Evolutionary conservation across 805 yeast species (phyloP).

Genomic region (Saccharomycopsis lassenensis): DNA sequence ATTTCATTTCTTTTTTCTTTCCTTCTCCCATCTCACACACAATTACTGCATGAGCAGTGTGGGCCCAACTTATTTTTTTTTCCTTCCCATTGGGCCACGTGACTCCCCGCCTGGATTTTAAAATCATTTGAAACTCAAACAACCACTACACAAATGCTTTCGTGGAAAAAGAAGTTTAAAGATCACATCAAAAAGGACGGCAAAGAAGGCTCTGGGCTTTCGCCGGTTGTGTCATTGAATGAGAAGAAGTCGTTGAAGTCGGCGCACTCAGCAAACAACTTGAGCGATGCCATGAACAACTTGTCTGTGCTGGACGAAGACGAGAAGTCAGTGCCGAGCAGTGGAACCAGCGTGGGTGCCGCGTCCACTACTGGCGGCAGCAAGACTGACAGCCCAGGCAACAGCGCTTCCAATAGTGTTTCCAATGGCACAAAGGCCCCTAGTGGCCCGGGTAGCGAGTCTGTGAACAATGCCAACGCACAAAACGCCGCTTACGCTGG

Average conservation of each 20-base stretch:
- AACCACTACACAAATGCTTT: conserved; percentile 11
- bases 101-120: too few relatives aligned
- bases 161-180: conserved; percentile 18
- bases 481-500: background rate
- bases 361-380: background rate
- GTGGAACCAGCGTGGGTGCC: background rate
- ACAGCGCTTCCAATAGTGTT: background rate
- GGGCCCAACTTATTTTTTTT: too few relatives aligned
- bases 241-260: conserved; percentile 1
- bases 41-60: too few relatives aligned
- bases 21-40: too few relatives aligned
- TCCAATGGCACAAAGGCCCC: background rate
- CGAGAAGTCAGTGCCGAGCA: background rate
- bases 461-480: background rate
- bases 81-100: too few relatives aligned
- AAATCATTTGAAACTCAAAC: too few relatives aligned
- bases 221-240: conserved; percentile 10
- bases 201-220: conserved; percentile 5
- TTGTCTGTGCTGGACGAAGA: conserved; percentile 6
- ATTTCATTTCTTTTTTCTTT: too few relatives aligned
- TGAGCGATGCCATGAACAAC: conserved; percentile 10
- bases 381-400: background rate
- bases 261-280: conserved; percentile 2
- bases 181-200: conserved; percentile 17
- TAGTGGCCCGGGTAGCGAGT: background rate